A percentile compares a stretch with the other conserved stretches of the same genome.
phyloP scores from a whole-genome alignment of 345 rosid genomes.

The Rhodamnia rubescens region DNA sequence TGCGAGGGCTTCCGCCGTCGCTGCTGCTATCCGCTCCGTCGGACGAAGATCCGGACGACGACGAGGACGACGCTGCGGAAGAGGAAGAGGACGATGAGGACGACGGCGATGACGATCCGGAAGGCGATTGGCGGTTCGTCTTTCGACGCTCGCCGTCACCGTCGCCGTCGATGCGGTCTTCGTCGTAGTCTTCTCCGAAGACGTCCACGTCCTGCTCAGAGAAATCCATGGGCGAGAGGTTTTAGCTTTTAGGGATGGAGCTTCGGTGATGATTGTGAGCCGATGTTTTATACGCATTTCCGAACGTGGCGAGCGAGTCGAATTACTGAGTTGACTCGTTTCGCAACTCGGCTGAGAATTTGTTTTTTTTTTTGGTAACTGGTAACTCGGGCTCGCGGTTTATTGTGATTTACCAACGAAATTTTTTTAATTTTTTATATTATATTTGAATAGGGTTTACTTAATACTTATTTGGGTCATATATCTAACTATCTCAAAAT shows the following conservation, averaged over 20 bases:
- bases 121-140: conserved; percentile 29
- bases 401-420: too few species aligned
- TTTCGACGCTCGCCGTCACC: conserved; percentile 5
- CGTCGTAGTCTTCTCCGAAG: conserved; percentile 30
- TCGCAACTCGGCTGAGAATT: neutral
- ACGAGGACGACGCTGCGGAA: conserved; percentile 21
- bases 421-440: too few species aligned
- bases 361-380: too few species aligned
- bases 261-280: neutral
- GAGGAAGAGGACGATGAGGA: conserved; percentile 39
- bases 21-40: conserved; percentile 26
- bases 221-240: conserved; percentile 15
- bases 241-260: neutral
- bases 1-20: conserved; percentile 37
- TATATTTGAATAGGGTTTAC: too few species aligned
- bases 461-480: too few species aligned
- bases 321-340: neutral
- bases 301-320: too few species aligned
- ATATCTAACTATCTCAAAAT: too few species aligned
- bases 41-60: conserved; percentile 22
- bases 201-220: conserved; percentile 23
- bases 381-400: too few species aligned
- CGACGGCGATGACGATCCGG: conserved; percentile 39
- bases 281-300: neutral
- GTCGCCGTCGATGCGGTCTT: neutral